phyloP scores from a whole-genome alignment of 441 rosid genomes.

The Melastoma candidum region DNA sequence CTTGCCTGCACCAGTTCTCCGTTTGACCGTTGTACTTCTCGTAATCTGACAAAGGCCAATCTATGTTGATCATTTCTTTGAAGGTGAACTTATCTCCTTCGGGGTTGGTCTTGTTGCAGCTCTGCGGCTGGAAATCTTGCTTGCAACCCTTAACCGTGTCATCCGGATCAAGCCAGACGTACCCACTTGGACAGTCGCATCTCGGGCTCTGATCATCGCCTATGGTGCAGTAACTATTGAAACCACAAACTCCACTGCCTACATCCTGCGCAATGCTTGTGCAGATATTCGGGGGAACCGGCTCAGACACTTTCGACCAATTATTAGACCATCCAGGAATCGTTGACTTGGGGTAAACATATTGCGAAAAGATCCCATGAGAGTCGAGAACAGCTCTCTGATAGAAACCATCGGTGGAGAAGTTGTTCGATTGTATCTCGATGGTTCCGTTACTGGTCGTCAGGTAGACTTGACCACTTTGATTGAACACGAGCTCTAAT shows the following conservation, averaged over 20 bases:
- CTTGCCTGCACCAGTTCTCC: constrained; percentile 7
- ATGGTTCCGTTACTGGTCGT: constrained; percentile 12
- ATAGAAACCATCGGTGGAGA: constrained; percentile 14
- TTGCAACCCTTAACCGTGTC: constrained; percentile 29
- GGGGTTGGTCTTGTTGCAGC: no score
- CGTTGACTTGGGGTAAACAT: constrained; percentile 18
- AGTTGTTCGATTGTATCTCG: neutral
- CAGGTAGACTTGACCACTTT: constrained; percentile 22
- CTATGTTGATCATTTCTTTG: neutral
- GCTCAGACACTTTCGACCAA: constrained; percentile 8
- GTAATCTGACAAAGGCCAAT: constrained; percentile 15
- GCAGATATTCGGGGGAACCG: constrained; percentile 21
- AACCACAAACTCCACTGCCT: constrained; percentile 35
- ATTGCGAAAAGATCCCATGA: constrained; percentile 26
- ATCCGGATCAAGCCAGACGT: constrained; percentile 20
- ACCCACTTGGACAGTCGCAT: constrained; percentile 29
- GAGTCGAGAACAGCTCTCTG: constrained; percentile 24
- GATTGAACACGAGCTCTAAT: constrained; percentile 20
- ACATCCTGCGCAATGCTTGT: neutral
- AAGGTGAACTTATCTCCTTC: constrained; percentile 1
- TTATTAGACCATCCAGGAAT: constrained; percentile 4
- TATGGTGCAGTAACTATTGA: constrained; percentile 31
- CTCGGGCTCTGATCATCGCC: constrained; percentile 18
- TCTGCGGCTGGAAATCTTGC: constrained; percentile 14
- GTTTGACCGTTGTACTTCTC: constrained; percentile 1